Evolutionary conservation across 1,139 yeast species (phyloP).

Genomic region (Sugiyamaella paludigena): DNA sequence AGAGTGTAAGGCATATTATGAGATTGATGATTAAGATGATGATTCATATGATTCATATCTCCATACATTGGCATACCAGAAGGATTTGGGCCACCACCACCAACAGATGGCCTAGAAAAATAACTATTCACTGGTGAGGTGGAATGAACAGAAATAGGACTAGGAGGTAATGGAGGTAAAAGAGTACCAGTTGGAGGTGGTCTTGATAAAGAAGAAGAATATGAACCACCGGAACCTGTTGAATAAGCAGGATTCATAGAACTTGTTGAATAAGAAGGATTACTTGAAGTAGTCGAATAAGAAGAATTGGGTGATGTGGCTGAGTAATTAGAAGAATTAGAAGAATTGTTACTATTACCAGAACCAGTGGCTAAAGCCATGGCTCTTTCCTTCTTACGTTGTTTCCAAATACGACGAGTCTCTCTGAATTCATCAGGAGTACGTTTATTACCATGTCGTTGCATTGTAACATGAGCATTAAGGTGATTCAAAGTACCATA

Average conservation of each 20-base stretch:
- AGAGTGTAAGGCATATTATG: slow-evolving; percentile 10
- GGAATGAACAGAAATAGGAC: slow-evolving; percentile 12
- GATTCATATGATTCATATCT: slow-evolving; percentile 11
- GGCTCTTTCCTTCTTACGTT: slow-evolving; percentile 21
- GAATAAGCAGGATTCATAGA: not conserved
- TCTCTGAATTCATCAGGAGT: slow-evolving; percentile 65
- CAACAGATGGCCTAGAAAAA: slow-evolving; percentile 11
- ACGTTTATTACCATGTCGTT: slow-evolving; percentile 68
- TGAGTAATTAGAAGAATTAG: too few species aligned
- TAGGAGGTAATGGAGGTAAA: slow-evolving; percentile 11
- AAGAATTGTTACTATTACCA: too few species aligned
- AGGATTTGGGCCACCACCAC: slow-evolving; percentile 1
- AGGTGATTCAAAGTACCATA: slow-evolving; percentile 77
- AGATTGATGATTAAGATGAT: not conserved
- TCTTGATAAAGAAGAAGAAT: slow-evolving; percentile 4
- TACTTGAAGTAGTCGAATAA: not conserved
- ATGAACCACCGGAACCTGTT: not conserved
- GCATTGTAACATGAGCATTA: slow-evolving; percentile 71
- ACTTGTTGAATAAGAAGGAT: not conserved
- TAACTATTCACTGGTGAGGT: slow-evolving; percentile 10
- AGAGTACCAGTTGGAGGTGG: slow-evolving; percentile 9
- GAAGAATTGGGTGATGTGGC: too few species aligned
- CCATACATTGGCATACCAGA: slow-evolving; percentile 11
- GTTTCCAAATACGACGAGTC: slow-evolving; percentile 40
- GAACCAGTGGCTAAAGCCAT: too few species aligned